Percentiles rank a stretch among this genome's conserved stretches.
Evolutionary conservation across 495 filamentous ascomycete genomes (phyloP).

Genomic region (Lophiostoma macrostomum): DNA sequence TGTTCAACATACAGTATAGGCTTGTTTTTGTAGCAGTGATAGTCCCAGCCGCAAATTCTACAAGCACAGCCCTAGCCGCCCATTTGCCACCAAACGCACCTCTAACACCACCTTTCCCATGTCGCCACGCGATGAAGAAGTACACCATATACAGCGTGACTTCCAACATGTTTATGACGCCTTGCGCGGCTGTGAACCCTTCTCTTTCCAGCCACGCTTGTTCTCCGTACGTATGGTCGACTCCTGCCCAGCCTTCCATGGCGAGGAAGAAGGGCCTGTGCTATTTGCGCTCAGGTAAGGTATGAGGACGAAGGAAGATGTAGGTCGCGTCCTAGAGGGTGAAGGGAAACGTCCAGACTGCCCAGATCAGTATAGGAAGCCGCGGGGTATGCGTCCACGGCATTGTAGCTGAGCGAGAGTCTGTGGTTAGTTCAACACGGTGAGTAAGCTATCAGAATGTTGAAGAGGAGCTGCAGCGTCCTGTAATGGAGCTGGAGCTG

Average conservation of each 20-base stretch:
- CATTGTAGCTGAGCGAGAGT: too few relatives aligned
- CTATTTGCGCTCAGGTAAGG: constrained; percentile 71
- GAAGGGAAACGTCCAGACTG: constrained; percentile 68
- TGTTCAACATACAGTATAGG: constrained; percentile 78
- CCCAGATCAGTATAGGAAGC: constrained; percentile 63
- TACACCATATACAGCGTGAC: constrained; percentile 66
- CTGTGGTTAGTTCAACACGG: too few relatives aligned
- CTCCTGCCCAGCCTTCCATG: constrained; percentile 69
- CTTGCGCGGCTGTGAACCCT: constrained; percentile 78
- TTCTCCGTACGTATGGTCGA: constrained; percentile 85
- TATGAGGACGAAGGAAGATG: constrained; percentile 73
- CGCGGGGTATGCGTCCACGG: constrained; percentile 65
- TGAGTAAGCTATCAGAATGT: too few relatives aligned
- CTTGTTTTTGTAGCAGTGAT: constrained; percentile 85
- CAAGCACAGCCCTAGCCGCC: constrained; percentile 59
- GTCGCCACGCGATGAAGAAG: constrained; percentile 53
- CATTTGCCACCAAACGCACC: constrained; percentile 44
- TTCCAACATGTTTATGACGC: constrained; percentile 69
- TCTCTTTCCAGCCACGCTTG: constrained; percentile 65
- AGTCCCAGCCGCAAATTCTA: constrained; percentile 64
- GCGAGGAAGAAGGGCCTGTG: constrained; percentile 76
- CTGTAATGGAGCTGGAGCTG: too few relatives aligned
- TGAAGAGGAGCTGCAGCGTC: too few relatives aligned
- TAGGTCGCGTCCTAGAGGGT: constrained; percentile 81
- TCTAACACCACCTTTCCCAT: not conserved